phyloP scores from a whole-genome alignment of 805 yeast species.

The Metschnikowia lochheadii region DNA sequence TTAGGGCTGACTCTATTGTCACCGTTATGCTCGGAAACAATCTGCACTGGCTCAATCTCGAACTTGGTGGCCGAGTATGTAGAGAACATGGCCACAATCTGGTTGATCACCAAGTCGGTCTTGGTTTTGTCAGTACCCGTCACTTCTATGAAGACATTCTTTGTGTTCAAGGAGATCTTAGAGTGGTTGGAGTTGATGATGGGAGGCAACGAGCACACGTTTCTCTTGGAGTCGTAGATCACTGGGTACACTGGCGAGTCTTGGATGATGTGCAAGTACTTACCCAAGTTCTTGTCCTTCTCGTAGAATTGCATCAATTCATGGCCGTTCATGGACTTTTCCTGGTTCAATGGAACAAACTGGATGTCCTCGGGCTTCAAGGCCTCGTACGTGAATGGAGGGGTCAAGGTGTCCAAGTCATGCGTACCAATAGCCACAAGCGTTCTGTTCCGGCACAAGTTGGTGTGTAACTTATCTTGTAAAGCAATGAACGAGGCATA shows the following conservation, averaged over 20 bases:
- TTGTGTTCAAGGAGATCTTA: constrained; percentile 80
- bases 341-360: constrained; percentile 73
- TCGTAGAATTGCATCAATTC: constrained; percentile 86
- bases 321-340: constrained; percentile 64
- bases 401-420: constrained; percentile 74
- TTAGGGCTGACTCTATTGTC: constrained; percentile 76
- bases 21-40: constrained; percentile 75
- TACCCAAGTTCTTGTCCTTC: constrained; percentile 84
- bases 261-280: constrained; percentile 80
- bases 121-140: constrained; percentile 96
- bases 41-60: constrained; percentile 84
- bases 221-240: constrained; percentile 69
- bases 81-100: constrained; percentile 93
- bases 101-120: constrained; percentile 87
- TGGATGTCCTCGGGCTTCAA: constrained; percentile 70
- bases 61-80: constrained; percentile 78
- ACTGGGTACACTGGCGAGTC: constrained; percentile 90
- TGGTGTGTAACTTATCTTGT: constrained; percentile 94
- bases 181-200: constrained; percentile 90
- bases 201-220: constrained; percentile 93
- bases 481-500: constrained; percentile 93
- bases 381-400: constrained; percentile 87
- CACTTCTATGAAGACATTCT: constrained; percentile 84
- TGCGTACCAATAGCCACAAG: constrained; percentile 99
- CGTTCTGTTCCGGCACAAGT: constrained; percentile 94